A percentile compares a stretch with the other conserved stretches of the same genome.
These are phyloP conservation scores for Aureobasidium mangrovei DNA, from an alignment of 2,329 filamentous ascomycete species.

Conservation along the genomic window DNA sequence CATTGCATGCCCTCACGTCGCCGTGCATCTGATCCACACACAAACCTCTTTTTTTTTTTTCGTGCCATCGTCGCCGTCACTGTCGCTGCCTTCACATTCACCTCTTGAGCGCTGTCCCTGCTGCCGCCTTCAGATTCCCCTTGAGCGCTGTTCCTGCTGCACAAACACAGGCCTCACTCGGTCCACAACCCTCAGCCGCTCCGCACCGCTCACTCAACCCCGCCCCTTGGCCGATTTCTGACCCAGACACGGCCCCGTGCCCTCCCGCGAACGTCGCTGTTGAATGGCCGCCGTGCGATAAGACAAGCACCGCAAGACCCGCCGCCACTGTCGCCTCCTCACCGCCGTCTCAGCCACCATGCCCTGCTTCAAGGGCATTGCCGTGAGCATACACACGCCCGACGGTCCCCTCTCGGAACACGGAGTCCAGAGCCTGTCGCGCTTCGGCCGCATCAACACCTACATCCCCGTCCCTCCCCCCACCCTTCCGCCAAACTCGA, in stretches of 20 bases:
- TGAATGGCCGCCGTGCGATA: background rate
- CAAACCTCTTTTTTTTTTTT: no score
- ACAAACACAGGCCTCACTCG: no score
- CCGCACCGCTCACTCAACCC: constrained; percentile 4
- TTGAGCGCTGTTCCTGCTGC: no score
- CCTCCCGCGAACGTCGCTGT: background rate
- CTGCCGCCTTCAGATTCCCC: no score
- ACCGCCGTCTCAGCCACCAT: constrained; percentile 35
- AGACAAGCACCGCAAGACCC: background rate
- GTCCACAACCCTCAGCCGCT: no score
- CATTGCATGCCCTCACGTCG: no score
- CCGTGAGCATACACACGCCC: constrained; percentile 87
- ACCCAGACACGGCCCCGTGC: background rate
- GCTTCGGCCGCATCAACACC: constrained; percentile 84
- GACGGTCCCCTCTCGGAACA: constrained; percentile 78
- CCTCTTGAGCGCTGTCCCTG: no score
- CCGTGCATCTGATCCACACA: no score
- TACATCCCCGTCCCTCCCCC: constrained; percentile 94
- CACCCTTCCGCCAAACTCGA: constrained; percentile 56
- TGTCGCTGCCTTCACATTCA: no score
- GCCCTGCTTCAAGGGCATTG: constrained; percentile 99
- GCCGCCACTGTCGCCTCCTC: background rate
- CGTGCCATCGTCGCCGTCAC: no score
- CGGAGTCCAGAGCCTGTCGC: constrained; percentile 88
- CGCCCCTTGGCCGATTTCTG: constrained; percentile 6